These are phyloP conservation scores for Sanguinoderma infundibulare DNA, from an alignment of 1,284 basidiomycete species.

Conservation along the genomic window DNA sequence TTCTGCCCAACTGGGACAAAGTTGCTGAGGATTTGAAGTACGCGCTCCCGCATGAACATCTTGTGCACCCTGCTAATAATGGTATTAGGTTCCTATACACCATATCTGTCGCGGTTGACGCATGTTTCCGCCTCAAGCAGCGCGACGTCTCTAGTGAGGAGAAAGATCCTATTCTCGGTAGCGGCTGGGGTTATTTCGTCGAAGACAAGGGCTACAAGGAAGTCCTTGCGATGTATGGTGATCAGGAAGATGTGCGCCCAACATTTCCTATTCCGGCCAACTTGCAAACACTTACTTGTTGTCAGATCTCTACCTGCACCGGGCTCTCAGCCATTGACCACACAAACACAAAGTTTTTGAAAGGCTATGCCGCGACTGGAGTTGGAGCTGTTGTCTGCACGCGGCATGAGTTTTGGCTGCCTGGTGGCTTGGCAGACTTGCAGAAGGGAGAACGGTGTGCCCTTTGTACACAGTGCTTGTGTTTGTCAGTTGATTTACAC, in stretches of 20 bases:
- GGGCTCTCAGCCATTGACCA: conserved; percentile 21
- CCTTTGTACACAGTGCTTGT: not conserved
- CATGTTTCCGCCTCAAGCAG: conserved; percentile 36
- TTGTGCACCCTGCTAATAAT: not conserved
- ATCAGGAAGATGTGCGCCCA: conserved; percentile 27
- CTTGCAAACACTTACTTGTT: too few relatives aligned
- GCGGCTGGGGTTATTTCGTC: conserved; percentile 35
- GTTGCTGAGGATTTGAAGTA: conserved; percentile 5
- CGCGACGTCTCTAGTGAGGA: conserved; percentile 21
- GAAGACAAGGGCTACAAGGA: conserved; percentile 25
- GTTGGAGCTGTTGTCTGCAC: conserved; percentile 26
- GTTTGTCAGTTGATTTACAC: not conserved
- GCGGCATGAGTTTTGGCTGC: conserved; percentile 26
- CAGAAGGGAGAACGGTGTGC: conserved; percentile 24
- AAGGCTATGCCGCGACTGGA: conserved; percentile 28
- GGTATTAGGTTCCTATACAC: conserved; percentile 28
- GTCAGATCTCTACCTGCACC: conserved; percentile 27
- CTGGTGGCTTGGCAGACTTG: conserved; percentile 14
- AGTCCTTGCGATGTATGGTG: conserved; percentile 13
- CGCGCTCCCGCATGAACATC: not conserved
- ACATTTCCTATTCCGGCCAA: too few relatives aligned
- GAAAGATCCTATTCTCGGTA: conserved; percentile 30
- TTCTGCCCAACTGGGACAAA: conserved; percentile 32
- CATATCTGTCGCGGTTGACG: conserved; percentile 32
- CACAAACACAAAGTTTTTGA: conserved; percentile 21